These are phyloP conservation scores for Candida qinlingensis DNA, from an alignment of 805 yeast species.

Conservation along the genomic window DNA sequence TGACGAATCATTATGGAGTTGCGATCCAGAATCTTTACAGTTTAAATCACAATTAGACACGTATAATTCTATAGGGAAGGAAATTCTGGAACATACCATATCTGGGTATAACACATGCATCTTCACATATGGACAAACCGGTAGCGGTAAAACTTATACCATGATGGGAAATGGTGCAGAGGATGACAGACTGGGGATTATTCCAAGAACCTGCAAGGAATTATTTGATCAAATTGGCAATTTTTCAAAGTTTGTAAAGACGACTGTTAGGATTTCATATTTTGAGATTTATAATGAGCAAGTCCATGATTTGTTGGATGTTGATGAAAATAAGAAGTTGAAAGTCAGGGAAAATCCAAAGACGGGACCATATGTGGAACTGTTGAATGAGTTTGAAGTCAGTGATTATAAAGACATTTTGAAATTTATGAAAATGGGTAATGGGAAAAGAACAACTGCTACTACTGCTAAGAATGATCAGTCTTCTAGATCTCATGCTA, in stretches of 20 bases:
- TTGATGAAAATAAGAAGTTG: constrained; percentile 6
- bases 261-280: constrained; percentile 50
- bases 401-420: constrained; percentile 44
- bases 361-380: constrained; percentile 71
- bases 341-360: constrained; percentile 61
- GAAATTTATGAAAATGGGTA: constrained; percentile 45
- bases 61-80: constrained; percentile 51
- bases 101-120: constrained; percentile 72
- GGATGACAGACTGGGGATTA: constrained; percentile 53
- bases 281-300: constrained; percentile 77
- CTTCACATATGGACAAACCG: constrained; percentile 65
- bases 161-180: constrained; percentile 59
- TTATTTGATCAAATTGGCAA: constrained; percentile 39
- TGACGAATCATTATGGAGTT: constrained; percentile 50
- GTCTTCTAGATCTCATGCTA: constrained; percentile 80
- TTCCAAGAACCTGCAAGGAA: constrained; percentile 54
- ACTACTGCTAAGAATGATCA: constrained; percentile 66
- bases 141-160: constrained; percentile 44
- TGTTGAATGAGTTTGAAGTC: constrained; percentile 48
- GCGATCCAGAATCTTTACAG: constrained; percentile 26
- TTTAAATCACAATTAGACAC: constrained; percentile 45
- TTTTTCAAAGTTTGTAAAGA: constrained; percentile 30
- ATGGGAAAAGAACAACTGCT: constrained; percentile 57
- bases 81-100: constrained; percentile 54
- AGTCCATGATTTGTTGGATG: constrained; percentile 54